phyloP scores from a whole-genome alignment of 805 yeast genomes.

The Cyberlindnera misumaiensis region DNA sequence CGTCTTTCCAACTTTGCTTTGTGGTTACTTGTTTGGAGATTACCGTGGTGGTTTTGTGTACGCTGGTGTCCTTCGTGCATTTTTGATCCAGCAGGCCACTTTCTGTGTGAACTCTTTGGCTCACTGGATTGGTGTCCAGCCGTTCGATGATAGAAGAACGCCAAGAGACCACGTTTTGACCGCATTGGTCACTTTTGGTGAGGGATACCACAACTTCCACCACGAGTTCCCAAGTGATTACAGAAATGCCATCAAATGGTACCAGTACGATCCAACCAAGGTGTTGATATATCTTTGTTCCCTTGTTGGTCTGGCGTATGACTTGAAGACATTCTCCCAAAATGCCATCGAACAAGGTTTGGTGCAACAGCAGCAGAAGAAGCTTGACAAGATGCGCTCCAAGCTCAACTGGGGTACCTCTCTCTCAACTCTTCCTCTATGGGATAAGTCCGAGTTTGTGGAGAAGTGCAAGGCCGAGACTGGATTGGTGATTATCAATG shows the following conservation, averaged over 20 bases:
- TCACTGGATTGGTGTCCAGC: conserved; percentile 82
- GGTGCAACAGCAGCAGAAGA: conserved; percentile 79
- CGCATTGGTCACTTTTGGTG: conserved; percentile 81
- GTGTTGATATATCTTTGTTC: conserved; percentile 50
- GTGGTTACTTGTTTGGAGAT: conserved; percentile 53
- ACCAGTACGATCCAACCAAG: conserved; percentile 83
- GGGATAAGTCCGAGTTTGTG: conserved; percentile 60
- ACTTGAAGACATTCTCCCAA: conserved; percentile 69
- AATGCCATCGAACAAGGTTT: conserved; percentile 79
- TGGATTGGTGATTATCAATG: conserved; percentile 66
- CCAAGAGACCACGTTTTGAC: conserved; percentile 80
- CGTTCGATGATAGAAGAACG: conserved; percentile 81
- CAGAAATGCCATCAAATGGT: conserved; percentile 84
- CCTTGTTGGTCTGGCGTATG: conserved; percentile 57
- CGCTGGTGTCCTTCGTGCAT: conserved; percentile 66
- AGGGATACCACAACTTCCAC: conserved; percentile 86
- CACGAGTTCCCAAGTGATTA: conserved; percentile 88
- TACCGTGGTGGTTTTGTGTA: conserved; percentile 69
- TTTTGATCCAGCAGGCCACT: conserved; percentile 75
- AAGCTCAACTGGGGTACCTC: conserved; percentile 72
- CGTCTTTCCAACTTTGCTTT: conserved; percentile 52
- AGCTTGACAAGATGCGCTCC: conserved; percentile 55
- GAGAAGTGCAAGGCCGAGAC: conserved; percentile 33
- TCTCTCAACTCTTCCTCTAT: conserved; percentile 59
- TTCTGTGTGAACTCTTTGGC: conserved; percentile 83